Evolutionary conservation across 108 stramenopile species (phyloP).

Genomic region (Cyclotella cryptica): DNA sequence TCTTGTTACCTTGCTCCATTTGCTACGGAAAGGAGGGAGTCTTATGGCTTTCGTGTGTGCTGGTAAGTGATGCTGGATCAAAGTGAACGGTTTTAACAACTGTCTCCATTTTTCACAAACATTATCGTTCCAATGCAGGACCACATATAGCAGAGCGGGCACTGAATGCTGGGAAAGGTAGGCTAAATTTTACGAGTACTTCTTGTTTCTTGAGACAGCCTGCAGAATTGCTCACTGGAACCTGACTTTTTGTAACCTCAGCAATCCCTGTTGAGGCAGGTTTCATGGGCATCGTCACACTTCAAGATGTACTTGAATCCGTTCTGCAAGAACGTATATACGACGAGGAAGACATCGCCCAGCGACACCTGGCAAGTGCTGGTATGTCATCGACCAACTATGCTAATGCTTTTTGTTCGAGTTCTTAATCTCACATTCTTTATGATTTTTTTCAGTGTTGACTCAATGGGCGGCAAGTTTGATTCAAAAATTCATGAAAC

Average conservation of each 20-base stretch:
- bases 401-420: too few species aligned
- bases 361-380: conserved; percentile 13
- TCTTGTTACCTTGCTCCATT: conserved; percentile 56
- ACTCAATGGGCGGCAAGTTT: conserved; percentile 61
- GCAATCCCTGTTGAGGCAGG: conserved; percentile 13
- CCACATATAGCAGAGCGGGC: conserved; percentile 63
- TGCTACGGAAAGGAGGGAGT: conserved; percentile 57
- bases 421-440: too few species aligned
- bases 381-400: background rate
- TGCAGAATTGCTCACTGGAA: background rate
- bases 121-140: background rate
- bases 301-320: conserved; percentile 15
- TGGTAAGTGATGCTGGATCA: conserved; percentile 4
- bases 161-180: background rate
- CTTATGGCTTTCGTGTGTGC: conserved; percentile 76
- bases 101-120: background rate
- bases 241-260: background rate
- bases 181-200: background rate
- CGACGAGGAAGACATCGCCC: conserved; percentile 10
- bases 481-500: conserved; percentile 40
- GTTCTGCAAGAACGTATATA: conserved; percentile 19
- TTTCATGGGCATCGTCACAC: conserved; percentile 13
- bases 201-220: too few species aligned
- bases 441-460: conserved; percentile 23
- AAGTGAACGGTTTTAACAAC: background rate